phyloP scores from a whole-genome alignment of 2,329 filamentous ascomycete species.

The Colletotrichum cereale region DNA sequence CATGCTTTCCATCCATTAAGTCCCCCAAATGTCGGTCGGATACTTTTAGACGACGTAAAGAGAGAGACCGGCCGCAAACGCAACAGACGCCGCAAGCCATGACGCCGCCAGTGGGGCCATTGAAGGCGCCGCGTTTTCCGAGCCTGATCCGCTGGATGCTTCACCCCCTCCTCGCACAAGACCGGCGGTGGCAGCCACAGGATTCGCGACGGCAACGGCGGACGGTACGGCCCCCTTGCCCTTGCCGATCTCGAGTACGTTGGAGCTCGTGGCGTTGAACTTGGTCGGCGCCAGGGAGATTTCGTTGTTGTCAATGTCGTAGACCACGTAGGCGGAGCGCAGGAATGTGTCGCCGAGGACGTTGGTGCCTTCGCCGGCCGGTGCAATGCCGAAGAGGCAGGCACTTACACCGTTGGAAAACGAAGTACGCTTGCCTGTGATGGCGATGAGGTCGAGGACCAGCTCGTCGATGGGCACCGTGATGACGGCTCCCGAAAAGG shows the following conservation, averaged over 20 bases:
- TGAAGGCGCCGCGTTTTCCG: constrained; percentile 25
- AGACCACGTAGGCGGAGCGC: constrained; percentile 80
- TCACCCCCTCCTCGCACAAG: constrained; percentile 43
- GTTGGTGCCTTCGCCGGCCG: constrained; percentile 65
- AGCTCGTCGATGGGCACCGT: constrained; percentile 70
- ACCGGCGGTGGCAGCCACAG: constrained; percentile 63
- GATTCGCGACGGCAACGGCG: constrained; percentile 62
- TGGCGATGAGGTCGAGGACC: constrained; percentile 64
- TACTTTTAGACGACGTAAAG: constrained; percentile 6
- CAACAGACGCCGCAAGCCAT: constrained; percentile 23
- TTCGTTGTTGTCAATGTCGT: constrained; percentile 78
- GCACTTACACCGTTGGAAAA: constrained; percentile 67
- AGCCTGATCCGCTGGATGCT: constrained; percentile 8
- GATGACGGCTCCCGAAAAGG: constrained; percentile 67
- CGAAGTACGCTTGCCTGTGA: constrained; percentile 60
- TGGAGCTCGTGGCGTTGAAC: constrained; percentile 66
- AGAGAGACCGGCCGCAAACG: constrained; percentile 19
- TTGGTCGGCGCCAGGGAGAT: constrained; percentile 77
- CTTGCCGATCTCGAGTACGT: constrained; percentile 67
- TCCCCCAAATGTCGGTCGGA: neutral
- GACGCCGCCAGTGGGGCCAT: constrained; percentile 29
- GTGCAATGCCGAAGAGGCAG: constrained; percentile 77
- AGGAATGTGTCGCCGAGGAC: constrained; percentile 82
- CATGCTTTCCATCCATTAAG: constrained; percentile 3
- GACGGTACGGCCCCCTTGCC: constrained; percentile 64